These are phyloP conservation scores for Blastocystis sp. DNA, from an alignment of 352 stramenopile genomes.

Conservation along the genomic window DNA sequence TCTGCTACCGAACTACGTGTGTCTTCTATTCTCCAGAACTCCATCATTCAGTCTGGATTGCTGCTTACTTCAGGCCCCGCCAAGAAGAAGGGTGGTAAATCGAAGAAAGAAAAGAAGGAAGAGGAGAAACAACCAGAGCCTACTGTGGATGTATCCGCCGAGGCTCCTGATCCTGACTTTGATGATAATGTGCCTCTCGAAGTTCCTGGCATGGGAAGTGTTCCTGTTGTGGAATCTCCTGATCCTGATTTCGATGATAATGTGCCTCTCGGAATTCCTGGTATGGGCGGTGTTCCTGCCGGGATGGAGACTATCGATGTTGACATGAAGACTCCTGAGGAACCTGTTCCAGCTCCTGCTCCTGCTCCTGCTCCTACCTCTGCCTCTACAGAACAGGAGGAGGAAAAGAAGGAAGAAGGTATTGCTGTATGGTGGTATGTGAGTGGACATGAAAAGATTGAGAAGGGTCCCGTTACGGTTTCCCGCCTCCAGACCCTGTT, in stretches of 20 bases:
- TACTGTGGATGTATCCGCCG: background rate
- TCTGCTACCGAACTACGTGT: conserved; percentile 35
- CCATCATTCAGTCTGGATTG: conserved; percentile 42
- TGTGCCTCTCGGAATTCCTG: conserved; percentile 9
- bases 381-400: background rate
- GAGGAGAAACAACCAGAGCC: background rate
- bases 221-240: background rate
- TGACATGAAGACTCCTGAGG: background rate
- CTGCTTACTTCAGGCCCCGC: conserved; percentile 45
- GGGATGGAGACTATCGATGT: background rate
- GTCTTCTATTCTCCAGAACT: conserved; percentile 59
- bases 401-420: conserved; percentile 48
- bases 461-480: conserved; percentile 64
- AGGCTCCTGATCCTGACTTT: background rate
- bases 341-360: background rate
- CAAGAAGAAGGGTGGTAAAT: background rate
- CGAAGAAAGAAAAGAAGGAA: background rate
- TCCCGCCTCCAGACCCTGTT: conserved; percentile 11
- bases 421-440: conserved; percentile 49
- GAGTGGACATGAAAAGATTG: conserved; percentile 56
- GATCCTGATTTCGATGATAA: conserved; percentile 50
- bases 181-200: background rate
- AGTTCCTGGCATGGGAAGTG: background rate
- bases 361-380: background rate
- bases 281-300: background rate